A percentile compares a stretch with the other conserved stretches of the same genome.
Conservation (phyloP, 495 filamentous ascomycete genomes). For the Hyaloscypha bicolor region DNA sequence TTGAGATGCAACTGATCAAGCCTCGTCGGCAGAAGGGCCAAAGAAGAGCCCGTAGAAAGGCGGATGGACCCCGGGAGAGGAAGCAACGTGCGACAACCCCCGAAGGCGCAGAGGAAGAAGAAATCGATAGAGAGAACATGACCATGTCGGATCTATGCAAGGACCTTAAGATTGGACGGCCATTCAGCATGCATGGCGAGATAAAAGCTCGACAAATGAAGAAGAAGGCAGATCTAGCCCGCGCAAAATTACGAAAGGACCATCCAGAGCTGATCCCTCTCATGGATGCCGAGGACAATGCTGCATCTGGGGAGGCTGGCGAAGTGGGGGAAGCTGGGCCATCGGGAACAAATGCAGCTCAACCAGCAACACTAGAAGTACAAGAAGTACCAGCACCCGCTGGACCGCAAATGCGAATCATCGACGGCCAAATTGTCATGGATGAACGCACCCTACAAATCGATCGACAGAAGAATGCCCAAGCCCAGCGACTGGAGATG, state of each 20-base stretch:
- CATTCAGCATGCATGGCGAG: conserved; percentile 68
- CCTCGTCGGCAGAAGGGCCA: conserved; percentile 8
- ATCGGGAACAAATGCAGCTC: conserved; percentile 14
- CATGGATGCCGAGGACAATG: conserved; percentile 20
- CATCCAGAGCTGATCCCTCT: conserved; percentile 36
- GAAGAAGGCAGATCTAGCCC: conserved; percentile 41
- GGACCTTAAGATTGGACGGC: conserved; percentile 76
- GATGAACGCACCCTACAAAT: conserved; percentile 78
- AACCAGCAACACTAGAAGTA: conserved; percentile 13
- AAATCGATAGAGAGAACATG: conserved; percentile 67
- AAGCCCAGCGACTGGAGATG: conserved; percentile 52
- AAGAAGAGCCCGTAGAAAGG: conserved; percentile 20
- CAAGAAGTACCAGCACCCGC: conserved; percentile 16
- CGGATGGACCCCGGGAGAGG: conserved; percentile 32
- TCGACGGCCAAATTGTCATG: conserved; percentile 83
- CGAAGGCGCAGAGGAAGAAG: conserved; percentile 71
- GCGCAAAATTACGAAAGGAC: conserved; percentile 27
- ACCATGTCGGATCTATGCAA: conserved; percentile 85
- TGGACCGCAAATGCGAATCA: conserved; percentile 63
- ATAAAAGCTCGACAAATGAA: conserved; percentile 50
- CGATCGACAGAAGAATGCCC: conserved; percentile 73
- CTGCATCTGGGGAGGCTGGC: conserved; percentile 11
- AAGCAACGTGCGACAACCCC: conserved; percentile 63
- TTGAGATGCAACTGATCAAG: conserved; percentile 24
- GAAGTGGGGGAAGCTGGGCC: conserved; percentile 12